Evolutionary conservation across 768 basidiomycete genomes (phyloP).

Genomic region (Mycena haematopus): DNA sequence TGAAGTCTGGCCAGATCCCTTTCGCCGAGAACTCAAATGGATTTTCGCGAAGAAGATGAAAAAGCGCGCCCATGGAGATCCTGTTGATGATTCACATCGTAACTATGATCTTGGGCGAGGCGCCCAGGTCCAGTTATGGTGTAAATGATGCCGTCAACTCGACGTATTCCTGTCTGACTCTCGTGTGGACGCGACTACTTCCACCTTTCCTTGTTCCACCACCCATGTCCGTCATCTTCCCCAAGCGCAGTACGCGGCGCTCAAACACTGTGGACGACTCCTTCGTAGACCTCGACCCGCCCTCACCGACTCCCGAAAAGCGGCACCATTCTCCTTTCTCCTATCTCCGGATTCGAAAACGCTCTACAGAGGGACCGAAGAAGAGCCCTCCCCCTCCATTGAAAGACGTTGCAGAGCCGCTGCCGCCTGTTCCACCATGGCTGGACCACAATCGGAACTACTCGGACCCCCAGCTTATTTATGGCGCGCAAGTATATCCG

Average conservation of each 20-base stretch:
- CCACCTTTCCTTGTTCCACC: neutral
- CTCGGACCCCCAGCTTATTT: slow-evolving; percentile 20
- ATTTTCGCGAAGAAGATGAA: neutral
- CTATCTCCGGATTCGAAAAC: slow-evolving; percentile 25
- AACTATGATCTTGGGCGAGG: slow-evolving; percentile 2
- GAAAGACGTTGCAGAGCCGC: slow-evolving; percentile 10
- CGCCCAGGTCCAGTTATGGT: slow-evolving; percentile 3
- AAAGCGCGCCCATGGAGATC: neutral
- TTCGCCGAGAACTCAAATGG: no score
- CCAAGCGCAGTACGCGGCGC: slow-evolving; percentile 22
- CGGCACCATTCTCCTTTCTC: slow-evolving; percentile 26
- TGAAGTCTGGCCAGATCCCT: no score
- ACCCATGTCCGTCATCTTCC: slow-evolving; percentile 25
- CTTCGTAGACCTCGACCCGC: slow-evolving; percentile 25
- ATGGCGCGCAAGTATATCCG: slow-evolving; percentile 22
- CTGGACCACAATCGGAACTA: slow-evolving; percentile 20
- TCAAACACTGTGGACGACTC: slow-evolving; percentile 15
- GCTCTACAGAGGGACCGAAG: slow-evolving; percentile 21
- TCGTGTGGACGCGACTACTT: slow-evolving; percentile 11
- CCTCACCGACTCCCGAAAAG: slow-evolving; percentile 18
- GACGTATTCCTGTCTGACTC: slow-evolving; percentile 3
- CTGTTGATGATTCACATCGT: neutral
- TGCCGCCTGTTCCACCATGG: slow-evolving; percentile 24
- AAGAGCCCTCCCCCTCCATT: neutral
- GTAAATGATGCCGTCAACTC: slow-evolving; percentile 9